Percentiles rank a stretch among this genome's conserved stretches.
Conservation (phyloP, 768 basidiomycete genomes). For the Psilocybe sp. region DNA sequence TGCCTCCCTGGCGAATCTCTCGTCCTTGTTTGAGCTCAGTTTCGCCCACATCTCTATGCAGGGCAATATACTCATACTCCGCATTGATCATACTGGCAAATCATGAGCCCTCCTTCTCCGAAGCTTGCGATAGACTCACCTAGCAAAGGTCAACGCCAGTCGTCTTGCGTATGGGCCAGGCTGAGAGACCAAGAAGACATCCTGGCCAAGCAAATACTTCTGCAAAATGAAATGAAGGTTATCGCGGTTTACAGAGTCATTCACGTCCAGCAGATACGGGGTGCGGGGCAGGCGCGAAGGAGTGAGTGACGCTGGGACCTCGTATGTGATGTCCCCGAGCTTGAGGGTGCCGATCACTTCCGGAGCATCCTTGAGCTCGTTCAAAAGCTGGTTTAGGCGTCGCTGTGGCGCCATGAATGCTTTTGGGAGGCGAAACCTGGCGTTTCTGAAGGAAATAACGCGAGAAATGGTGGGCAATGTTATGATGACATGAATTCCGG, state of each 20-base stretch:
- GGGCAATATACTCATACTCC: slow-evolving; percentile 66
- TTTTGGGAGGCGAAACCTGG: not conserved
- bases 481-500: slow-evolving; percentile 15
- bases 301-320: slow-evolving; percentile 44
- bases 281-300: slow-evolving; percentile 49
- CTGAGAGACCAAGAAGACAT: slow-evolving; percentile 63
- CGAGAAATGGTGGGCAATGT: slow-evolving; percentile 9
- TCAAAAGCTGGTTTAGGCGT: slow-evolving; percentile 48
- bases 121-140: slow-evolving; percentile 26
- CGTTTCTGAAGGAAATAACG: slow-evolving; percentile 4
- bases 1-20: slow-evolving; percentile 60
- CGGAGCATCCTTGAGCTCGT: slow-evolving; percentile 37
- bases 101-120: not conserved
- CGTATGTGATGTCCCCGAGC: slow-evolving; percentile 54
- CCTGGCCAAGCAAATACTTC: slow-evolving; percentile 66
- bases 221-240: slow-evolving; percentile 66
- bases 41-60: slow-evolving; percentile 70
- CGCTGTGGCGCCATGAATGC: slow-evolving; percentile 34
- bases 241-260: slow-evolving; percentile 50
- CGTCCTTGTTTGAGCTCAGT: slow-evolving; percentile 72
- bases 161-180: slow-evolving; percentile 67
- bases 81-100: slow-evolving; percentile 51
- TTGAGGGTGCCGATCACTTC: slow-evolving; percentile 51
- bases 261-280: slow-evolving; percentile 44
- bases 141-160: slow-evolving; percentile 62